Evolutionary conservation across 164 flowering plant species (phyloP).

Genomic region (Cinnamomum micranthum): DNA sequence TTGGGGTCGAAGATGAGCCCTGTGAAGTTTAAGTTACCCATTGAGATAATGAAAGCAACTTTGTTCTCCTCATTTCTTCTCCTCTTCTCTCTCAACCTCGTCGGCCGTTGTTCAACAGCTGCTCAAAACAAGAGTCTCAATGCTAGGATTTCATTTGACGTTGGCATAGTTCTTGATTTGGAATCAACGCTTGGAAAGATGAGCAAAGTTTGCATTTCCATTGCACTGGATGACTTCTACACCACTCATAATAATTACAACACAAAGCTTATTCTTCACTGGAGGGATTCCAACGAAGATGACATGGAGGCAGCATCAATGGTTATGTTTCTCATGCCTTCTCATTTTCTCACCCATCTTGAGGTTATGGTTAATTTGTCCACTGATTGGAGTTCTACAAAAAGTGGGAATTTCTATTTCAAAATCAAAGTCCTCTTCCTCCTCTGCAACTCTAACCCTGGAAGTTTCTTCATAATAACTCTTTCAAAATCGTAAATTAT

Average conservation of each 20-base stretch:
- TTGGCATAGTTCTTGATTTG: conserved; percentile 16
- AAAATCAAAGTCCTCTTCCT: too few relatives aligned
- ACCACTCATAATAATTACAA: conserved; percentile 2
- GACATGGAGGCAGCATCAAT: conserved; percentile 10
- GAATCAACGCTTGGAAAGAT: conserved; percentile 7
- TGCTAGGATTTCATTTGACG: neutral
- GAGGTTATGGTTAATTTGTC: too few relatives aligned
- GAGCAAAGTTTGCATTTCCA: neutral
- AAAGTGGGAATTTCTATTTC: too few relatives aligned
- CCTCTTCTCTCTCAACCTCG: neutral
- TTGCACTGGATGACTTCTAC: conserved; percentile 12
- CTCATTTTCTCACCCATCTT: too few relatives aligned
- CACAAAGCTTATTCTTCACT: conserved; percentile 8
- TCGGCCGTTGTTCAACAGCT: too few relatives aligned
- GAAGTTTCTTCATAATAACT: too few relatives aligned
- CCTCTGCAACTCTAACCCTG: too few relatives aligned
- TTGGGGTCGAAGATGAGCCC: too few relatives aligned
- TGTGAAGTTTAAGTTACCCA: too few relatives aligned
- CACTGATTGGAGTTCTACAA: too few relatives aligned
- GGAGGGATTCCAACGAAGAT: conserved; percentile 6
- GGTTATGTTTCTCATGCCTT: neutral
- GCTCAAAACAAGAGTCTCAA: neutral
- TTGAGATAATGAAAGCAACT: neutral
- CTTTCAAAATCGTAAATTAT: too few relatives aligned
- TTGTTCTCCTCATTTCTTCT: neutral